Conservation (phyloP, 768 basidiomycete species). For the Dacryopinax primogenitus region DNA sequence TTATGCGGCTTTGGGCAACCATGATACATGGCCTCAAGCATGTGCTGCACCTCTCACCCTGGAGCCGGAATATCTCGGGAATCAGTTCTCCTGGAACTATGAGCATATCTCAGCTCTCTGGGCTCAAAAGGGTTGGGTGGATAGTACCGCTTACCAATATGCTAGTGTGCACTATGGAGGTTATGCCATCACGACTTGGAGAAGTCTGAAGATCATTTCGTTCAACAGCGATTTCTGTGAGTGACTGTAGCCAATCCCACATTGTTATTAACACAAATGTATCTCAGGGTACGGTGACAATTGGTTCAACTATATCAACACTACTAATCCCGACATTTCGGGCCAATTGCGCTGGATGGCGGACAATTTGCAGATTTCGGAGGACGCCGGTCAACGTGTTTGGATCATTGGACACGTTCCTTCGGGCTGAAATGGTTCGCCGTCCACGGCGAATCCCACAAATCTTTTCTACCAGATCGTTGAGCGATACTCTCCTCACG, state of each 20-base stretch:
- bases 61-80: not conserved
- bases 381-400: conserved; percentile 44
- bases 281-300: conserved; percentile 8
- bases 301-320: conserved; percentile 8
- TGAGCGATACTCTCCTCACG: conserved; percentile 17
- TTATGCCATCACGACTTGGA: conserved; percentile 18
- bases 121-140: conserved; percentile 18
- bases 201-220: conserved; percentile 20
- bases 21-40: conserved; percentile 36
- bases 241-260: not conserved
- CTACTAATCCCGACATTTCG: conserved; percentile 18
- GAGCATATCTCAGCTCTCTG: conserved; percentile 13
- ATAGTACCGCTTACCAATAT: conserved; percentile 38
- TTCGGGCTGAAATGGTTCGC: conserved; percentile 25
- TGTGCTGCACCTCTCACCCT: not conserved
- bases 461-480: conserved; percentile 23
- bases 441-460: conserved; percentile 32
- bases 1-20: conserved; percentile 64
- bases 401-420: conserved; percentile 55
- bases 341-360: conserved; percentile 24
- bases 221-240: conserved; percentile 19
- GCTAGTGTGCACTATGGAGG: conserved; percentile 16
- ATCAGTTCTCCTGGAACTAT: not conserved
- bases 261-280: conserved; percentile 19
- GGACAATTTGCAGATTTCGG: conserved; percentile 45